Evolutionary conservation across 176 grass and related monocot species (phyloP), one percentile per base, ranked within the genome.

Genomic region (Pontederia crassipes): DNA sequence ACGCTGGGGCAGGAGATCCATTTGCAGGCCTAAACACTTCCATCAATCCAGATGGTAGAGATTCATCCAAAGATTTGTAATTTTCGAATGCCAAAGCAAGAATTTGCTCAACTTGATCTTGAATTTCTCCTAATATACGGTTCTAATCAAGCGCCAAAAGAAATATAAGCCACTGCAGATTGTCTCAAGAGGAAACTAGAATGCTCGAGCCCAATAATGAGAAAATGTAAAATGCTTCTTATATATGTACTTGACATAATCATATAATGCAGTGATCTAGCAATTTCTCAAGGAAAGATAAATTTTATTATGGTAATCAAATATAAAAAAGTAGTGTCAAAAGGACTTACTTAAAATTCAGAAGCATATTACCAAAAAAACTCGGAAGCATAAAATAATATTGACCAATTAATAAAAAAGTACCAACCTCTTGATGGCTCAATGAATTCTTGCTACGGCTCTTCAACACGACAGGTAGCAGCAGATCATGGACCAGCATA

Each of bases 21-120:
- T 71, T 98, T 69, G 88, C 72, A 68, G 84, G 65, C 50, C 77
- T 86, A 62, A 92, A 98, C 28, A 81, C 85, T 79, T 98, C 88
- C 58, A 59, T 59, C 69, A 92, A 76, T 59, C 93, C 93, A 5
- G 82, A 98, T 18, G 76, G 69, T 66, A 83, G 10, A 51, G 84
- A 89, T 11, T 98, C 93, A 83, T 98, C 74, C 4, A 98, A 60
- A 1, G 88, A 92, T 58, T 98, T 98, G 88, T 98, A 98, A 68
- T 98, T 98, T 71, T 98, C 87, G 66, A 92, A 92, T 61, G 81
- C 74, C 71, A 88, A 78, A 8, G 87, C 81, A 58, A 98, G 65
- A 74, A 86, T 85, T 68, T 89, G 93, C 50, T 88, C 93, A 45
- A 82, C 80, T 75, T 98, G 87, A 64, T 98, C 93, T 74, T 91